Conservation (phyloP, 139 green algal genomes). For the Haematococcus sp. region DNA sequence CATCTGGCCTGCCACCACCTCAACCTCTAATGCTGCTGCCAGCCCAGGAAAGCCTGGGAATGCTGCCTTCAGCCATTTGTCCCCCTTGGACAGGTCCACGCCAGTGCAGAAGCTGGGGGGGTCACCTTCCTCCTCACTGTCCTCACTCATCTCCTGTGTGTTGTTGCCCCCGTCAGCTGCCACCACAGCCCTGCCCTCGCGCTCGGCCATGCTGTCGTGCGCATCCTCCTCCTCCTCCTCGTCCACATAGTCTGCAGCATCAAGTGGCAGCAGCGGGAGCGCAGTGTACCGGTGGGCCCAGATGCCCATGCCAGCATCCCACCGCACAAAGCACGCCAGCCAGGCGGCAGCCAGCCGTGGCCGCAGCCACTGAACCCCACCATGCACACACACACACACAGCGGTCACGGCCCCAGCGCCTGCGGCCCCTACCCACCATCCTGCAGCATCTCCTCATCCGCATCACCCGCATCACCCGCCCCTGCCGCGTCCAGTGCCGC, state of each 20-base stretch:
- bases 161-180: background rate
- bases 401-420: too few relatives aligned
- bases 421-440: too few relatives aligned
- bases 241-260: slow-evolving; percentile 10
- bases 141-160: background rate
- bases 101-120: slow-evolving; percentile 58
- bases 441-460: background rate
- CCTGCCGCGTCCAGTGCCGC: slow-evolving; percentile 8
- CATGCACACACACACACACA: too few relatives aligned
- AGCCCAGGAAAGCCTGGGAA: slow-evolving; percentile 69
- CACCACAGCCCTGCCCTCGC: background rate
- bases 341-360: too few relatives aligned
- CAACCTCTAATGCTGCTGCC: slow-evolving; percentile 40
- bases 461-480: background rate
- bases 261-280: too few relatives aligned
- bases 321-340: too few relatives aligned
- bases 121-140: slow-evolving; percentile 11
- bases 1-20: slow-evolving; percentile 64
- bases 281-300: too few relatives aligned
- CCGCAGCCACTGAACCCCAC: too few relatives aligned
- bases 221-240: slow-evolving; percentile 9
- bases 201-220: background rate
- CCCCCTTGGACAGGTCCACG: slow-evolving; percentile 33
- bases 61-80: slow-evolving; percentile 26
- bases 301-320: too few relatives aligned